Conservation (phyloP, 176 grass and related monocot genomes). For the Pharus latifolius region DNA sequence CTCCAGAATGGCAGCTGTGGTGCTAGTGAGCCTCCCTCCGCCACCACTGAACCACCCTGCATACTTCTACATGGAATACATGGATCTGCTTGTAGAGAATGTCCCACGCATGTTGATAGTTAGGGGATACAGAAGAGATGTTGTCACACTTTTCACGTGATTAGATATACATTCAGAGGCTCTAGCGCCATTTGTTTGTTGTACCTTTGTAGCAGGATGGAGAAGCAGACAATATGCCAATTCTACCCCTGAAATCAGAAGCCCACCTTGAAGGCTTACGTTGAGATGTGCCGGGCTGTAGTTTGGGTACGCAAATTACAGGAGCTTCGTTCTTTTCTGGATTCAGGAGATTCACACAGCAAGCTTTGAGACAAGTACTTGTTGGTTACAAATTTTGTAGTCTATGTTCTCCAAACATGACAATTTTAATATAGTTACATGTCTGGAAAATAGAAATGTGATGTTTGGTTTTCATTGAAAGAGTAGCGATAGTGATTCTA, state of each 20-base stretch:
- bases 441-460: background rate
- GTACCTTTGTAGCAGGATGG: conserved; percentile 21
- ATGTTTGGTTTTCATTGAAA: background rate
- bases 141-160: conserved; percentile 93
- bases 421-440: conserved; percentile 2
- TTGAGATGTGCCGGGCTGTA: conserved; percentile 5
- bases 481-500: background rate
- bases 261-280: conserved; percentile 20
- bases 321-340: conserved; percentile 25
- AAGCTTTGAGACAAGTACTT: background rate
- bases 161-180: conserved; percentile 19
- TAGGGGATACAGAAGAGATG: conserved; percentile 91
- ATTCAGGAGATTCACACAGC: conserved; percentile 8
- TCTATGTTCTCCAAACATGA: background rate
- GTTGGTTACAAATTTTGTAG: conserved; percentile 38
- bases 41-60: conserved; percentile 77
- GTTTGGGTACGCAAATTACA: conserved; percentile 1
- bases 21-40: conserved; percentile 89
- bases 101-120: conserved; percentile 95
- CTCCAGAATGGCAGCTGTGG: conserved; percentile 90
- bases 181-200: conserved; percentile 1
- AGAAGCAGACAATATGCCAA: conserved; percentile 16
- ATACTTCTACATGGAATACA: conserved; percentile 99
- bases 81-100: conserved; percentile 97
- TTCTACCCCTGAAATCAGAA: conserved; percentile 12